Percentiles rank a stretch among this genome's conserved stretches.
These are phyloP conservation scores for Trichophyton mentagrophytes DNA, from an alignment of 2,329 filamentous ascomycete species.

Conservation along the genomic window DNA sequence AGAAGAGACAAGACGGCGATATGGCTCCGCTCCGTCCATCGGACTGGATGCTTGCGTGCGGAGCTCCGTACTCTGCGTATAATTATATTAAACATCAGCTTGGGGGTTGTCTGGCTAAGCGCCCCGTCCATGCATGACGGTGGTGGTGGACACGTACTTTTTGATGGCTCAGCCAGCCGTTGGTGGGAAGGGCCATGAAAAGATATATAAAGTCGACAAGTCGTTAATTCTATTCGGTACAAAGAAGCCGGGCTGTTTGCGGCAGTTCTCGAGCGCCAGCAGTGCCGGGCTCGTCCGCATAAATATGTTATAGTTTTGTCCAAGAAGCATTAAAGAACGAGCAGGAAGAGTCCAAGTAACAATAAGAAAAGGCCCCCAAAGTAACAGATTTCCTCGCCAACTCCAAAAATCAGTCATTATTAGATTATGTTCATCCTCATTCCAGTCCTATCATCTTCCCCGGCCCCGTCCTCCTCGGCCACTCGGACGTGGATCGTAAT, in stretches of 20 bases:
- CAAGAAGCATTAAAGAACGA: too few relatives aligned
- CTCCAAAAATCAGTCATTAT: not conserved
- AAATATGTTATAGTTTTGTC: not conserved
- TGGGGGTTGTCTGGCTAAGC: not conserved
- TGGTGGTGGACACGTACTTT: not conserved
- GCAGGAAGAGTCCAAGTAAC: not conserved
- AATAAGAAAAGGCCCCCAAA: not conserved
- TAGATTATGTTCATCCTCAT: not conserved
- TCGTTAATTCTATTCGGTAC: not conserved
- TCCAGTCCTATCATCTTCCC: not conserved
- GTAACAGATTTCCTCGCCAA: not conserved
- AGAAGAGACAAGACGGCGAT: not conserved
- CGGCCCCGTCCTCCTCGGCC: not conserved
- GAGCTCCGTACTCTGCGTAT: too few relatives aligned
- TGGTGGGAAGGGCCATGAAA: not conserved
- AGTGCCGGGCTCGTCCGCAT: not conserved
- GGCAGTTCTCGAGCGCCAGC: not conserved
- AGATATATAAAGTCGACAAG: not conserved
- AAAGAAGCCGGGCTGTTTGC: not conserved
- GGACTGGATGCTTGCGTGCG: too few relatives aligned
- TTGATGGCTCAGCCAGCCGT: not conserved
- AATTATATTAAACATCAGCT: not conserved
- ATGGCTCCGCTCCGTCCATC: too few relatives aligned
- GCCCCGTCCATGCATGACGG: not conserved
- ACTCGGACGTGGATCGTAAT: not conserved